A percentile compares a stretch with the other conserved stretches of the same genome.
These are phyloP conservation scores for Coelastrella sp. DNA, from an alignment of 139 green algal species.

Conservation along the genomic window DNA sequence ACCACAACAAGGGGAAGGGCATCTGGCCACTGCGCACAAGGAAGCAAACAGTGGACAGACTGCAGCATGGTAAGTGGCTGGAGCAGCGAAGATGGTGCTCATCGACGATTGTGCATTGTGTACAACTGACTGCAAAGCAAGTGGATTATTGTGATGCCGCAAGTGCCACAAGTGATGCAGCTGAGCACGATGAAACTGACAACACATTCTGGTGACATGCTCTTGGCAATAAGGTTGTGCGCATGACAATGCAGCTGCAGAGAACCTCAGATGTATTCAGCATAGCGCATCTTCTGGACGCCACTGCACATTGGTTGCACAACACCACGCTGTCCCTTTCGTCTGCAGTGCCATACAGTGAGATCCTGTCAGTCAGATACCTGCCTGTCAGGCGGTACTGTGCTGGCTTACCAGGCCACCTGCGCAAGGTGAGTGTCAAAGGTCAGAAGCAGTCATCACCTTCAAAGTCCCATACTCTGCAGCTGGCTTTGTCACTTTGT, in stretches of 20 bases:
- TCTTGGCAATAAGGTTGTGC: too few relatives aligned
- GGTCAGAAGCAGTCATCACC: neutral
- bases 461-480: neutral
- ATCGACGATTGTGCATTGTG: neutral
- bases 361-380: slow-evolving; percentile 28
- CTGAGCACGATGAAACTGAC: too few relatives aligned
- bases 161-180: too few relatives aligned
- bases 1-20: neutral
- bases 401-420: neutral
- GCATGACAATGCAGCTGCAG: neutral
- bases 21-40: neutral
- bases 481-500: neutral
- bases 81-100: neutral
- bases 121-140: too few relatives aligned
- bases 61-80: slow-evolving; percentile 13
- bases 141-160: too few relatives aligned
- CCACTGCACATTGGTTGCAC: neutral
- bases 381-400: slow-evolving; percentile 41
- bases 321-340: neutral
- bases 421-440: neutral
- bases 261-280: neutral
- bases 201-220: too few relatives aligned
- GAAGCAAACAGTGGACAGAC: neutral
- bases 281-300: neutral
- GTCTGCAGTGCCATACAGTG: slow-evolving; percentile 1